Conservation (phyloP, 2,329 filamentous ascomycete species). For the Exserohilum turcica region DNA sequence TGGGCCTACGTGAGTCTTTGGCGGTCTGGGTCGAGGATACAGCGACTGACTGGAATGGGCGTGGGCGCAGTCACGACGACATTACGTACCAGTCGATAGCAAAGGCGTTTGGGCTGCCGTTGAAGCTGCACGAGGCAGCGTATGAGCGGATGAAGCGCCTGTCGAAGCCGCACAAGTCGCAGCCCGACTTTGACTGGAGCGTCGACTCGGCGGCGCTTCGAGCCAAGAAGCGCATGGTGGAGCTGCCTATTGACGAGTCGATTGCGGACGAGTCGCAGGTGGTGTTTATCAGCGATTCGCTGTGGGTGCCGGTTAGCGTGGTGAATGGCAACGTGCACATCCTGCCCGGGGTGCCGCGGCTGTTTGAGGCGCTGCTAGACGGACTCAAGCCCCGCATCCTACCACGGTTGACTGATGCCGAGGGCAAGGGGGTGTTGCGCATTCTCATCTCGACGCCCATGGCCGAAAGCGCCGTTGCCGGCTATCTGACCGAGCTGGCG, state of each 20-base stretch:
- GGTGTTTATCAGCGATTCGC: constrained; percentile 75
- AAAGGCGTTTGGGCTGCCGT: constrained; percentile 78
- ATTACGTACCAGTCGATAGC: constrained; percentile 96
- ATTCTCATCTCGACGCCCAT: constrained; percentile 86
- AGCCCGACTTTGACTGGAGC: constrained; percentile 83
- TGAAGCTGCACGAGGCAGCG: constrained; percentile 77
- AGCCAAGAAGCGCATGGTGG: constrained; percentile 89
- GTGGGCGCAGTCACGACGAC: constrained; percentile 94
- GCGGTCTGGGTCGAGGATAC: constrained; percentile 15
- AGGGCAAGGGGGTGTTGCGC: constrained; percentile 78
- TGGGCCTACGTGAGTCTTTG: constrained; percentile 84
- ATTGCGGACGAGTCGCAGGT: constrained; percentile 72
- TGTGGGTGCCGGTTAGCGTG: constrained; percentile 89
- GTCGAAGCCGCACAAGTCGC: constrained; percentile 72
- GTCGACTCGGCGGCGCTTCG: constrained; percentile 75
- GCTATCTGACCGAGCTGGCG: constrained; percentile 80
- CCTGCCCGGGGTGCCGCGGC: constrained; percentile 81
- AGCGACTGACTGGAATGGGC: constrained; percentile 27
- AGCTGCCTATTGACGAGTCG: constrained; percentile 75
- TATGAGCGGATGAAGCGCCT: constrained; percentile 83
- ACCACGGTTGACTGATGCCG: constrained; percentile 75
- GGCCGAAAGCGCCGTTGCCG: constrained; percentile 82
- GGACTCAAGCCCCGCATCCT: constrained; percentile 73
- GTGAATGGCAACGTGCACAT: constrained; percentile 95
- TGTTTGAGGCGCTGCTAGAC: constrained; percentile 81